phyloP scores from a whole-genome alignment of 306 rosid genomes.

The Casuarina equisetifolia region DNA sequence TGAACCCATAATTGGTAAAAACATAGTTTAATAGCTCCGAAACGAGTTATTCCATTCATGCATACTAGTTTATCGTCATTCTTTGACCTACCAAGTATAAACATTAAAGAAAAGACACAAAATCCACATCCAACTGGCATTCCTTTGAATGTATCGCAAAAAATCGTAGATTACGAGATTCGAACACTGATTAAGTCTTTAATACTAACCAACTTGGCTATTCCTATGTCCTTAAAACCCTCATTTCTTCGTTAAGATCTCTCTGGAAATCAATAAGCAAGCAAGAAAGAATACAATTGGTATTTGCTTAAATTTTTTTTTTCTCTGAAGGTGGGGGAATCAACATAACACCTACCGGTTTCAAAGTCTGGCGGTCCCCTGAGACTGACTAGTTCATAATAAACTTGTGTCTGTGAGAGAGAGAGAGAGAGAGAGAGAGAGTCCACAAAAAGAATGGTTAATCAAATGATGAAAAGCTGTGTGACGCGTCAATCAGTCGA shows the following conservation, averaged over 20 bases:
- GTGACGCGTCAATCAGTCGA: no score
- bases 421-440: no score
- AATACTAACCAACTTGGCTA: slow-evolving; percentile 32
- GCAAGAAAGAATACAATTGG: slow-evolving; percentile 10
- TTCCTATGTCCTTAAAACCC: neutral
- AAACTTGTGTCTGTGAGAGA: no score
- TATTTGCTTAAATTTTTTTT: neutral
- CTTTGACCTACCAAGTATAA: slow-evolving; percentile 26
- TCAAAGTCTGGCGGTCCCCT: no score
- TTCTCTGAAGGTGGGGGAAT: neutral
- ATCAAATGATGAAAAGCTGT: no score
- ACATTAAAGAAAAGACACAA: slow-evolving; percentile 27
- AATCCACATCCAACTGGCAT: slow-evolving; percentile 61
- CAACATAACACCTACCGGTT: neutral
- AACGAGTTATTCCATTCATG: slow-evolving; percentile 24
- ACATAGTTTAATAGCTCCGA: slow-evolving; percentile 13
- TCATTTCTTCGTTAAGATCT: slow-evolving; percentile 1
- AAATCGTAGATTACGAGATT: slow-evolving; percentile 44
- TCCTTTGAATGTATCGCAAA: slow-evolving; percentile 57
- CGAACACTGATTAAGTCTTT: slow-evolving; percentile 35
- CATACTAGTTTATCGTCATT: slow-evolving; percentile 18
- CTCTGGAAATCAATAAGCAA: neutral
- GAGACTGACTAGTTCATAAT: no score
- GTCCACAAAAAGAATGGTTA: no score
- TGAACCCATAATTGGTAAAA: slow-evolving; percentile 23